Percentiles rank a stretch among this genome's conserved stretches.
Evolutionary conservation across 208 protist genomes (phyloP).

Genomic region (Trypanosoma congolense): DNA sequence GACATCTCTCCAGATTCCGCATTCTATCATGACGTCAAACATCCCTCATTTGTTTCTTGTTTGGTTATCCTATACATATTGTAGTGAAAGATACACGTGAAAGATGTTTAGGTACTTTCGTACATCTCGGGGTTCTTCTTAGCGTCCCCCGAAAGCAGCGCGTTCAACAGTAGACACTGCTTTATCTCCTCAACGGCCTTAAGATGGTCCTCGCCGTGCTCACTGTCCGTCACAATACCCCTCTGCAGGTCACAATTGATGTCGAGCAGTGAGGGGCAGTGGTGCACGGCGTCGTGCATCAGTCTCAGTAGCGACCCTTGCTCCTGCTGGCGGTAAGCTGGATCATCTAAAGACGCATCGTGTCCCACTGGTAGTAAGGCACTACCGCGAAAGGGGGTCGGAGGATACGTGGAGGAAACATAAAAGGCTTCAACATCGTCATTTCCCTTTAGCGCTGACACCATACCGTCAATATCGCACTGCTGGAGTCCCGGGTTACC

Average conservation of each 20-base stretch:
- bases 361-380: slow-evolving; percentile 9
- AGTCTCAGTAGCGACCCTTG: slow-evolving; percentile 25
- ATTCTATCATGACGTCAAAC: too few relatives aligned
- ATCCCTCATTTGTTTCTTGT: too few relatives aligned
- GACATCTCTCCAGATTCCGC: too few relatives aligned
- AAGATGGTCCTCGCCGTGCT: background rate
- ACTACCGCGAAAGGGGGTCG: background rate
- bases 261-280: slow-evolving; percentile 39
- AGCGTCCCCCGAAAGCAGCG: too few relatives aligned
- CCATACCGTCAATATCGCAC: slow-evolving; percentile 21
- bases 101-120: too few relatives aligned
- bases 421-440: slow-evolving; percentile 43
- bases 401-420: slow-evolving; percentile 19
- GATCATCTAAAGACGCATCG: slow-evolving; percentile 18
- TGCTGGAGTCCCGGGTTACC: slow-evolving; percentile 40
- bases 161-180: slow-evolving; percentile 51
- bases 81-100: background rate
- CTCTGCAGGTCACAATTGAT: slow-evolving; percentile 20
- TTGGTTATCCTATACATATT: too few relatives aligned
- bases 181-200: slow-evolving; percentile 30
- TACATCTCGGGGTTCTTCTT: too few relatives aligned
- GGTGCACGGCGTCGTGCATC: slow-evolving; percentile 21
- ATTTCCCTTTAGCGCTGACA: slow-evolving; percentile 20
- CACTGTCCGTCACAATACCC: slow-evolving; percentile 13
- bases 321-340: slow-evolving; percentile 4